A percentile compares a stretch with the other conserved stretches of the same genome.
These are phyloP conservation scores for Scedosporium minutisporum DNA, from an alignment of 2,329 filamentous ascomycete species.

Conservation along the genomic window DNA sequence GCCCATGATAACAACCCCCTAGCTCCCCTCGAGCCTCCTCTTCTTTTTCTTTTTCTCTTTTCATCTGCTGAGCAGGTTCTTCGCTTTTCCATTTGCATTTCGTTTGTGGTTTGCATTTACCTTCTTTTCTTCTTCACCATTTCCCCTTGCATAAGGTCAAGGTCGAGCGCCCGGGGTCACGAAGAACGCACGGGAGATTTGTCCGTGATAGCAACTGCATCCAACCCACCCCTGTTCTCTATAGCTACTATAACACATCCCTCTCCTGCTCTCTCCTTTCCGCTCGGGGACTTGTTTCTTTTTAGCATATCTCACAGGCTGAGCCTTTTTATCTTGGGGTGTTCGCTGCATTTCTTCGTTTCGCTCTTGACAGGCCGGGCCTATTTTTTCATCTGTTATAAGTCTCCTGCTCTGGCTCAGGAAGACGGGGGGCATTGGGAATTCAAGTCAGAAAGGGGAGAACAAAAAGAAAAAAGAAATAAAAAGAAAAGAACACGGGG, in stretches of 20 bases:
- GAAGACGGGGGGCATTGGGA: background rate
- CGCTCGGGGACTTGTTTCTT: conserved; percentile 1
- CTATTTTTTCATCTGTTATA: background rate
- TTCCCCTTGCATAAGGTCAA: conserved; percentile 2
- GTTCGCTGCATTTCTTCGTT: background rate
- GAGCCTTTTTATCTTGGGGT: conserved; percentile 1
- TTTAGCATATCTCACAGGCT: background rate
- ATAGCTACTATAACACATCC: background rate
- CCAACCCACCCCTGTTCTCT: background rate
- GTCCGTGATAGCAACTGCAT: background rate
- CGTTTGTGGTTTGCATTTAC: background rate
- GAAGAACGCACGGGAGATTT: background rate
- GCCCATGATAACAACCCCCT: background rate
- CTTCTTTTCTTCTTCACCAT: background rate
- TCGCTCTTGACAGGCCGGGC: background rate
- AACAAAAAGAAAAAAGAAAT: background rate
- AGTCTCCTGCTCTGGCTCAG: background rate
- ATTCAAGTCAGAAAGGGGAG: background rate
- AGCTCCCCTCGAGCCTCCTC: background rate
- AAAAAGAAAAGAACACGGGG: background rate
- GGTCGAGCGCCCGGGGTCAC: background rate
- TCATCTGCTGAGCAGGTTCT: conserved; percentile 6
- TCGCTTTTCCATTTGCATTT: conserved; percentile 7
- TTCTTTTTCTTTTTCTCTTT: background rate
- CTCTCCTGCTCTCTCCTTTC: background rate